Percentiles rank a stretch among this genome's conserved stretches.
Evolutionary conservation across 2,329 filamentous ascomycete genomes (phyloP).

Genomic region (Escovopsis weberi): DNA sequence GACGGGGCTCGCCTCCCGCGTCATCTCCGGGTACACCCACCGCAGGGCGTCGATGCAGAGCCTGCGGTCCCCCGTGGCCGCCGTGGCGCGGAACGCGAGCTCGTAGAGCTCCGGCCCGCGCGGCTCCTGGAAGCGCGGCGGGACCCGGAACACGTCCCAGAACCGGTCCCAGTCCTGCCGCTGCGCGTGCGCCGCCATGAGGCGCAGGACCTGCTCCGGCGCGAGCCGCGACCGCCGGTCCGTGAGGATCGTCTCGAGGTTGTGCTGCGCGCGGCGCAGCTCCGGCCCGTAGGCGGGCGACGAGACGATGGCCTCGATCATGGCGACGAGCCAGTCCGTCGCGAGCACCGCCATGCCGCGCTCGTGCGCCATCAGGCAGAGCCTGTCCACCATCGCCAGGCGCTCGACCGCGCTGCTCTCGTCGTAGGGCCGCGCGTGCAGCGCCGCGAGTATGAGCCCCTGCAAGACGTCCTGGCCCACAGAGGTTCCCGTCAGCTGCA

Average conservation of each 20-base stretch:
- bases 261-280: constrained; percentile 26
- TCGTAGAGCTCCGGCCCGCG: constrained; percentile 42
- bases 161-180: constrained; percentile 39
- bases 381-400: constrained; percentile 25
- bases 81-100: constrained; percentile 35
- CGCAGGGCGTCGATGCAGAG: constrained; percentile 33
- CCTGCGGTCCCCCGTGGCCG: constrained; percentile 25
- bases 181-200: constrained; percentile 32
- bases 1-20: constrained; percentile 36
- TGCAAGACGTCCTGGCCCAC: constrained; percentile 21
- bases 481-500: constrained; percentile 23
- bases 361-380: constrained; percentile 31
- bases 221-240: constrained; percentile 24
- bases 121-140: constrained; percentile 31
- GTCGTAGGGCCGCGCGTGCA: constrained; percentile 12
- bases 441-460: constrained; percentile 24
- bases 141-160: constrained; percentile 45
- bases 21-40: constrained; percentile 46
- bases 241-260: constrained; percentile 30
- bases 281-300: constrained; percentile 17
- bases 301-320: constrained; percentile 26
- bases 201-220: constrained; percentile 22
- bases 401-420: constrained; percentile 15
- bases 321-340: constrained; percentile 32
- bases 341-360: constrained; percentile 28